Evolutionary conservation across 2,329 filamentous ascomycete species (phyloP), one percentile per base, ranked within the genome.

Genomic region (Niveomyces coronatus): DNA sequence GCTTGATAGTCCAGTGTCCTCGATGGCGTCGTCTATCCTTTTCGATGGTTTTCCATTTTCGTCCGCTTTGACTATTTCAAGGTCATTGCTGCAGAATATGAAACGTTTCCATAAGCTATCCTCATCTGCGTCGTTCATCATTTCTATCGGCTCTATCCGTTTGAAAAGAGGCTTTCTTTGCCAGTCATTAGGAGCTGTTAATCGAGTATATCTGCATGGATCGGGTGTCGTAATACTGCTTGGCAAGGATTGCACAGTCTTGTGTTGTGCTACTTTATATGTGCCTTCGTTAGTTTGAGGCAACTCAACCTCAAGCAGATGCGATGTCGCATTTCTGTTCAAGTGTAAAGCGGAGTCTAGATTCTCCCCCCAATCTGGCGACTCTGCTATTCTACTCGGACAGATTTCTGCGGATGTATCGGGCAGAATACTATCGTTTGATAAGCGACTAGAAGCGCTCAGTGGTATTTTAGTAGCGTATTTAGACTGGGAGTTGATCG

Each of bases 71-170:
- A 15, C 22, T 9, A 13, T 7, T 8, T 17, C 27, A 35, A 19
- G 11, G 9, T 17, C 18, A 11, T 14, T n/a, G 19, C 28, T 13
- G 17, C 35, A 22, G 11, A 37, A 31, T 13, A 41, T 15, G 19
- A 37, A 37, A 14, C 26, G 11, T n/a, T 37, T 33, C 34, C 39
- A 37, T 31, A 34, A 19, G 18, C 24, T 37, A 20, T 37, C 29
- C 23, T 41, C 39, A 9, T 34, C 34, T 19, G 26, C 35, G 18
- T 33, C 15, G 15, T 4, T 18, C n/a, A 16, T 16, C 13, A 11
- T n/a, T 13, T 28, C 14, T 9, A 17, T 7, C 26, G 18, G 15
- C 9, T 6, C 14, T 10, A 18, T 17, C n/a, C n/a, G 9, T 34
- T 18, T 24, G 30, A 37, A 37, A 16, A 27, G 30, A 15, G 31